Evolutionary conservation across 768 basidiomycete species (phyloP), one percentile per base, ranked within the genome.

Genomic region (Lentinula aciculospora): DNA sequence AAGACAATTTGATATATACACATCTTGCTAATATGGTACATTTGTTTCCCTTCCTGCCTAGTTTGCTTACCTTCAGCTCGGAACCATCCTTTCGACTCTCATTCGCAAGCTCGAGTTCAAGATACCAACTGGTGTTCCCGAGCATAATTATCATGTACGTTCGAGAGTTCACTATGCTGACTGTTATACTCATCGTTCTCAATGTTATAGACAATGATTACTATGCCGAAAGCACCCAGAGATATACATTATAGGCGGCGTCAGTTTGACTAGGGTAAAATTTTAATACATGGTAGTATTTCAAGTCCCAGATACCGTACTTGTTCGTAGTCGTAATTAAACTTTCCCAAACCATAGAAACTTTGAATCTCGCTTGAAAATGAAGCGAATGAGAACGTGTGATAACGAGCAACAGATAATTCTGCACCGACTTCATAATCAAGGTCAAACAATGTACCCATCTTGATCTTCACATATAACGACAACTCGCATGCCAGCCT

Each of bases 1-100:
- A 53, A 3, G 17, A 59, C 13, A 56, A 17, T 53, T 48, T 21
- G 23, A 34, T 44, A 13, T 7, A 7, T 13, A 27, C 39, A 23
- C 17, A 7, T 31, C 23, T 27, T 19, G 53, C 45, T 9, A 17
- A 40, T 60, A 54, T 57, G 13, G 9, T 9, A 19, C 53, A 94
- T n/a, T 39, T 39, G 15, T 6, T 39, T 2, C 6, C 17, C 21
- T 44, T 23, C 8, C 23, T 21, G 9, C 8, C 21, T 44, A 44
- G 85, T 98, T 98, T 67, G 97, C 97, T 25, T 95, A 97, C 72
- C 74, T 98, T 61, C 97, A 99, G 74, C 74, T 98, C 9, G 90
- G 93, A 36, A 85, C 86, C 5, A 80, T 98, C 69, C 76, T 98
- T 63, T 71, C 85, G 4, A 89, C 88, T 12, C 67, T 98, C 59